Evolutionary conservation across 2,329 filamentous ascomycete genomes (phyloP).

Genomic region (Scedosporium apiospermum): DNA sequence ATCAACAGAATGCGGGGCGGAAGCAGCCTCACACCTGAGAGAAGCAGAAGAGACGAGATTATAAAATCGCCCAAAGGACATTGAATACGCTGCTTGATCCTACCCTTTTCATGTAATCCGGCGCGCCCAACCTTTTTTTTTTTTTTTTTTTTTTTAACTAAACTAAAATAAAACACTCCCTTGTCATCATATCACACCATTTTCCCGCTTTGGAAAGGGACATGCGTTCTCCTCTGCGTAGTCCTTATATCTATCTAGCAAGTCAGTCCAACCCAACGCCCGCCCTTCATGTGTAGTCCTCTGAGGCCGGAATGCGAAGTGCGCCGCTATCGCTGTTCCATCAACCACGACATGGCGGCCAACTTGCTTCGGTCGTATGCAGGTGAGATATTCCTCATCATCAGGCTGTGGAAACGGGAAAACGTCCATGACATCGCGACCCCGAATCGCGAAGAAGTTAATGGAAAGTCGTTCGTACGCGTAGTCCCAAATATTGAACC

Average conservation of each 20-base stretch:
- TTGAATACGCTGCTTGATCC: no score
- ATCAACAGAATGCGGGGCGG: no score
- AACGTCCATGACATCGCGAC: slow-evolving; percentile 38
- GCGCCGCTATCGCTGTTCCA: slow-evolving; percentile 41
- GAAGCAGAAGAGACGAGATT: no score
- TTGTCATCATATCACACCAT: neutral
- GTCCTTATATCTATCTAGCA: slow-evolving; percentile 41
- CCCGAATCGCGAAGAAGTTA: slow-evolving; percentile 44
- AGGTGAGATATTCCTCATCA: slow-evolving; percentile 36
- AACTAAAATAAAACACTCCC: no score
- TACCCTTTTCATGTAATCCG: no score
- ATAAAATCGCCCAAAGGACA: no score
- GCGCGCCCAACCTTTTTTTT: neutral
- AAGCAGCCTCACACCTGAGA: no score
- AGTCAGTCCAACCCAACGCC: slow-evolving; percentile 28
- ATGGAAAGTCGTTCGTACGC: slow-evolving; percentile 40
- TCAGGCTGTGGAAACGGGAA: slow-evolving; percentile 30
- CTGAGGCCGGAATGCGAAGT: slow-evolving; percentile 39
- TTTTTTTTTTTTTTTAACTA: neutral
- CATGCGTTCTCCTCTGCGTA: slow-evolving; percentile 46
- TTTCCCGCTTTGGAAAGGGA: slow-evolving; percentile 2
- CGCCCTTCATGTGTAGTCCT: slow-evolving; percentile 24
- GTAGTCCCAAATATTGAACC: slow-evolving; percentile 38
- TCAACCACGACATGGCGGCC: slow-evolving; percentile 38
- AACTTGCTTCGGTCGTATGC: slow-evolving; percentile 26